Evolutionary conservation across 179 eudicot genomes (phyloP), one percentile per base, ranked within the genome.

Genomic region (Heliamphora ciliata): DNA sequence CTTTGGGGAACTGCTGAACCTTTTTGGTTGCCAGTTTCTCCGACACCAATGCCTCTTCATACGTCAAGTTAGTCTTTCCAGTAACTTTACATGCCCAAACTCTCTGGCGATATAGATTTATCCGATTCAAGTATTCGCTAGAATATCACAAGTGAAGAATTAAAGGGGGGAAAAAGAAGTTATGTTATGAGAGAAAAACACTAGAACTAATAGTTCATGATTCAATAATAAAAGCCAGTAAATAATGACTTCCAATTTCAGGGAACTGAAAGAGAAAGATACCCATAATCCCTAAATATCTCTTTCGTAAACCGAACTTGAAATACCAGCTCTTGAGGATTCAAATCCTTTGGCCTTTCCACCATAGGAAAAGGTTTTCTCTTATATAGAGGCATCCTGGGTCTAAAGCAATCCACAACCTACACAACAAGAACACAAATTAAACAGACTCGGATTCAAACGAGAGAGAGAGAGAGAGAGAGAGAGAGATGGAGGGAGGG

Each of bases 31-130:
- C 98, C 72, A 76, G 88, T 83, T 87, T 93, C 86, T 97, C 99
- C 0, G 97, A 94, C 31, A 89, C 88, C 87, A 97, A 84, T 63
- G 99, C 97, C 89, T 97, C 99, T 84, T 97, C 99, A 86, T 88
- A 97, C 46, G 97, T 97, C 86, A 97, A 82, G 83, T 94, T 93
- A 76, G 81, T 84, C 88, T 93, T 97, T 76, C 91, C 95, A 50
- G 98, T 92, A 55, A 87, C 93, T 87, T 97, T 93, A 84, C 99
- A 97, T 55, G 95, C 88, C 99, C 99, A 97, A 64, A 89, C 86
- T 88, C 94, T 85, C 82, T 90, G 88, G 79, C 97, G 97, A 83
- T 97, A 97, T 14, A 97, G 79, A 87, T 90, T 91, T 24, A 93
- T 86, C 81, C 99, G 90, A 81, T 91, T 93, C 91, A 97, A 81